Evolutionary conservation across 805 yeast genomes (phyloP).

Genomic region (Candida ficus): DNA sequence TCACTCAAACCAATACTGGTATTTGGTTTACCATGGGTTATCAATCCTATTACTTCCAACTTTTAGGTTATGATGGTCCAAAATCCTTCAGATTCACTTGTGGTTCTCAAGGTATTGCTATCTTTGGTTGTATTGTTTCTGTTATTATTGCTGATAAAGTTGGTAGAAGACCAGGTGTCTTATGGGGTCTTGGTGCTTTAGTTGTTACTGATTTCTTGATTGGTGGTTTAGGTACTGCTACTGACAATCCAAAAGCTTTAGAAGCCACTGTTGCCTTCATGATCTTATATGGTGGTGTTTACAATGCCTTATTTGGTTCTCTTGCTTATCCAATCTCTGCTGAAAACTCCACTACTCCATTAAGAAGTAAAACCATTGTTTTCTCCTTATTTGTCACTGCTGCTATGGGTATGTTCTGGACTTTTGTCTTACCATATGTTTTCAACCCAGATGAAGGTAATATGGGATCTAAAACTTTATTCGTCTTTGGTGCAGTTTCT

Average conservation of each 20-base stretch:
- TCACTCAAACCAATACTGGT: conserved; percentile 40
- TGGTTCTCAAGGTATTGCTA: conserved; percentile 28
- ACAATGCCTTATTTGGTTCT: conserved; percentile 34
- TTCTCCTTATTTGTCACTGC: conserved; percentile 24
- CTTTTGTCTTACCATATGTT: conserved; percentile 38
- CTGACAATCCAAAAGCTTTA: conserved; percentile 6
- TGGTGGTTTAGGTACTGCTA: conserved; percentile 21
- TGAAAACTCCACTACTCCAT: conserved; percentile 33
- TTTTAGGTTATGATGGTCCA: conserved; percentile 39
- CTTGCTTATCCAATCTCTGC: conserved; percentile 30
- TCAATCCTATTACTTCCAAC: conserved; percentile 42
- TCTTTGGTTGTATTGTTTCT: conserved; percentile 26
- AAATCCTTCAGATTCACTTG: conserved; percentile 33
- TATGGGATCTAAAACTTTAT: conserved; percentile 39
- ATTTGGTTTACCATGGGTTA: conserved; percentile 38
- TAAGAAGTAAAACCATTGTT: conserved; percentile 35
- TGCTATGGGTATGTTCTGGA: conserved; percentile 27
- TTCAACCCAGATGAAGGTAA: conserved; percentile 37
- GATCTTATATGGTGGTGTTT: conserved; percentile 26
- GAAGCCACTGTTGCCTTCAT: conserved; percentile 24
- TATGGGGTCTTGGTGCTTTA: conserved; percentile 25
- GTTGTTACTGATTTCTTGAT: conserved; percentile 20
- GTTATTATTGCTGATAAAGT: conserved; percentile 24
- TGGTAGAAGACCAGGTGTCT: conserved; percentile 25
- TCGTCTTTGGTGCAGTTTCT: conserved; percentile 35